phyloP scores from a whole-genome alignment of 2,329 filamentous ascomycete species.

The Aspergillus intermedius region DNA sequence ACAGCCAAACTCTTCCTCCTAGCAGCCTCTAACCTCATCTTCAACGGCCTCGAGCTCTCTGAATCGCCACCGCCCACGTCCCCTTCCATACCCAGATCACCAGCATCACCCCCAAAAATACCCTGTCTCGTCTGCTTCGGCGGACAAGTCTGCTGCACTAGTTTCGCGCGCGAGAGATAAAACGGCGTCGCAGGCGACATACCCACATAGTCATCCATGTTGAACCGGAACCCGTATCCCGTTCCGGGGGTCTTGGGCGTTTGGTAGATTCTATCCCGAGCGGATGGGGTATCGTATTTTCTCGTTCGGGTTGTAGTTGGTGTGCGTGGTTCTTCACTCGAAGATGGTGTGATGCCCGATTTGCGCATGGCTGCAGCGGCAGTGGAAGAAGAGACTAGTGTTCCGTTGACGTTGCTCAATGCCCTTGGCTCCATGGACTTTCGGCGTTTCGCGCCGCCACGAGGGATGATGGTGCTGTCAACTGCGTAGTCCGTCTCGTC shows the following conservation, averaged over 20 bases:
- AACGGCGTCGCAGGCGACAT: conserved; percentile 44
- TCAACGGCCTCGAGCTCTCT: conserved; percentile 38
- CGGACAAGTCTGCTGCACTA: conserved; percentile 49
- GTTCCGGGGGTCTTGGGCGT: conserved; percentile 27
- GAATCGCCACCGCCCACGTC: conserved; percentile 15
- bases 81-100: neutral
- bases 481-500: conserved; percentile 65
- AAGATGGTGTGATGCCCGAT: conserved; percentile 27
- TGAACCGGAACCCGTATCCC: conserved; percentile 22
- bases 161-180: conserved; percentile 36
- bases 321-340: conserved; percentile 11
- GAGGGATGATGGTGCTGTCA: conserved; percentile 60
- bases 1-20: conserved; percentile 72
- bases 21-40: conserved; percentile 62
- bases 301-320: conserved; percentile 1
- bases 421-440: conserved; percentile 76
- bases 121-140: conserved; percentile 45
- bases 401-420: conserved; percentile 62
- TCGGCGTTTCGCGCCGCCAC: conserved; percentile 63
- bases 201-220: conserved; percentile 32
- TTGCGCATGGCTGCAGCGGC: conserved; percentile 24
- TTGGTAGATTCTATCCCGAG: conserved; percentile 7
- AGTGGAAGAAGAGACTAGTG: conserved; percentile 41
- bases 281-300: neutral
- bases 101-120: conserved; percentile 24